phyloP scores from a whole-genome alignment of 2,329 filamentous ascomycete species.

The Hymenoscyphus repandus region DNA sequence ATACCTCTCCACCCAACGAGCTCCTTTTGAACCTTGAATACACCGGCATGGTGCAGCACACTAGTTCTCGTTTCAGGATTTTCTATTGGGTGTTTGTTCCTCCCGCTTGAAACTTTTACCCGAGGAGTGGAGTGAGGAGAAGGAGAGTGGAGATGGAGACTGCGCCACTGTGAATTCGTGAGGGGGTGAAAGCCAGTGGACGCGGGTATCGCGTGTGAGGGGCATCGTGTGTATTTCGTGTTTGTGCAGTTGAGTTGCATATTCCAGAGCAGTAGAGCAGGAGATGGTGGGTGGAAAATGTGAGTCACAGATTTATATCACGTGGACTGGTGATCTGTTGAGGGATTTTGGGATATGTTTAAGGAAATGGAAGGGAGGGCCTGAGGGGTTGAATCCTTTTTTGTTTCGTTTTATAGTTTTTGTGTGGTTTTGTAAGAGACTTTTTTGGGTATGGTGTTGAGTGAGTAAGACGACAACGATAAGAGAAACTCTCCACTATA shows the following conservation, averaged over 20 bases:
- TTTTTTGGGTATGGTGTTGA: background rate
- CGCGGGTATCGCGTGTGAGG: constrained; percentile 16
- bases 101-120: background rate
- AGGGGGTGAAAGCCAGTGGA: constrained; percentile 18
- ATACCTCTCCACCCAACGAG: background rate
- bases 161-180: constrained; percentile 12
- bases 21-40: background rate
- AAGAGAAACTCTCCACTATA: background rate
- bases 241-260: constrained; percentile 14
- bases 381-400: background rate
- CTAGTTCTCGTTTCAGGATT: constrained; percentile 1
- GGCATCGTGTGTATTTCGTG: constrained; percentile 27
- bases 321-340: constrained; percentile 1
- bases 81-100: background rate
- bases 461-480: background rate
- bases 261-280: background rate
- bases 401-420: constrained; percentile 1
- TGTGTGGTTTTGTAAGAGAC: background rate
- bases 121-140: background rate
- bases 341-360: background rate
- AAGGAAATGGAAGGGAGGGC: background rate
- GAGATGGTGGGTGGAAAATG: background rate
- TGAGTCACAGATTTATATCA: constrained; percentile 4
- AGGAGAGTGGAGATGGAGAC: background rate
- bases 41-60: background rate